These are phyloP conservation scores for Aspergillus versicolor DNA, from an alignment of 2,329 filamentous ascomycete species.

Conservation along the genomic window DNA sequence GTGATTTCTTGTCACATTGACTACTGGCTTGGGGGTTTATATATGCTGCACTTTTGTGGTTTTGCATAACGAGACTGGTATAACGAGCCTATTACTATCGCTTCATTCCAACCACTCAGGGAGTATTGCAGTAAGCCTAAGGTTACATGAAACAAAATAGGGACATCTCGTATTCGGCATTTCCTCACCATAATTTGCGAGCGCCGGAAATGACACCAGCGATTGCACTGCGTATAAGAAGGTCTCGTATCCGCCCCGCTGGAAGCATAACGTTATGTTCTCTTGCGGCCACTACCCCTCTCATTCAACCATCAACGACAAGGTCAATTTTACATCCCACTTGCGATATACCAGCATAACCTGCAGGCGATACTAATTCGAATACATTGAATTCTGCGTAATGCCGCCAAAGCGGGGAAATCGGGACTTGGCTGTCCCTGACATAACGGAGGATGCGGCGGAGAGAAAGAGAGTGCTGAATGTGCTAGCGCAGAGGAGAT, in stretches of 20 bases:
- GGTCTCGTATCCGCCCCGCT: conserved; percentile 1
- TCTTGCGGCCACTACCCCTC: too few relatives aligned
- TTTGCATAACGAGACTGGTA: too few relatives aligned
- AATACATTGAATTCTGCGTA: neutral
- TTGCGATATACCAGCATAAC: neutral
- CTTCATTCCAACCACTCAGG: too few relatives aligned
- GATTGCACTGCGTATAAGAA: neutral
- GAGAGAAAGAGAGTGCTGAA: conserved; percentile 57
- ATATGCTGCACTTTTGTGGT: too few relatives aligned
- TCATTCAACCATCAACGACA: neutral
- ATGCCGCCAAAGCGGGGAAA: conserved; percentile 1
- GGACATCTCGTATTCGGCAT: neutral
- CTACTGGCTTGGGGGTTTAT: too few relatives aligned
- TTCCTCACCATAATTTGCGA: neutral
- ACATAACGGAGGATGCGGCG: conserved; percentile 44
- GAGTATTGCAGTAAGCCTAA: neutral
- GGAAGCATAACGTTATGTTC: conserved; percentile 11
- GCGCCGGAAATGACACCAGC: neutral
- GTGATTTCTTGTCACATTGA: too few relatives aligned
- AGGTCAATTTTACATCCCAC: neutral
- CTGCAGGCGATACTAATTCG: neutral
- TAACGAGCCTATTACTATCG: too few relatives aligned
- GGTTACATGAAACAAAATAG: neutral
- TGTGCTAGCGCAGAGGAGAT: conserved; percentile 56
- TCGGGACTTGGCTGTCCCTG: conserved; percentile 6